Evolutionary conservation across 1,139 yeast genomes (phyloP).

Genomic region (Meyerozyma carpophila): DNA sequence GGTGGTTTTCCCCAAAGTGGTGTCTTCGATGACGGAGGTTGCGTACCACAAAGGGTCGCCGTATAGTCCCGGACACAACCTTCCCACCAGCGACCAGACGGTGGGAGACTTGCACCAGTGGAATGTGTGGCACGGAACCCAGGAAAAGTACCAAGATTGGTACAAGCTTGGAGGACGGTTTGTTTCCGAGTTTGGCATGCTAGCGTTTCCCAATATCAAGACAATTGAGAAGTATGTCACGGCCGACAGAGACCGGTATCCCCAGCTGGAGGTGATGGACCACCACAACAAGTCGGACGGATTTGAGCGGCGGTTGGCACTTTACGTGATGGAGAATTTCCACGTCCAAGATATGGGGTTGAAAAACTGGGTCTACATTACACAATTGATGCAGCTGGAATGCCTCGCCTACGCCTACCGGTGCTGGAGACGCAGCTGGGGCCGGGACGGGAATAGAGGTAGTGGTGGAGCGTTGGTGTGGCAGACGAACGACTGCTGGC

Average conservation of each 20-base stretch:
- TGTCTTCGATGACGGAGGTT: constrained; percentile 18
- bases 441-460: constrained; percentile 14
- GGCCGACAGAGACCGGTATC: constrained; percentile 23
- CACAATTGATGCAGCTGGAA: constrained; percentile 47
- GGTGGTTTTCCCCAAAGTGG: constrained; percentile 24
- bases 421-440: constrained; percentile 44
- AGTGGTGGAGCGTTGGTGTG: constrained; percentile 43
- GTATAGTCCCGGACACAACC: constrained; percentile 24
- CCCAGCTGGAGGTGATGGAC: constrained; percentile 33
- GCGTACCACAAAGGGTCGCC: constrained; percentile 43
- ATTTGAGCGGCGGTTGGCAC: constrained; percentile 37
- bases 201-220: constrained; percentile 27
- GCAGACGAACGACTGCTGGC: constrained; percentile 53
- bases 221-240: constrained; percentile 28
- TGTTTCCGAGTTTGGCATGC: constrained; percentile 46
- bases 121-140: constrained; percentile 47
- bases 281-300: constrained; percentile 42
- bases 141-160: constrained; percentile 41
- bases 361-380: constrained; percentile 39
- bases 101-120: constrained; percentile 45
- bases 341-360: constrained; percentile 25
- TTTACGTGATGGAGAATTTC: constrained; percentile 40
- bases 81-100: constrained; percentile 24
- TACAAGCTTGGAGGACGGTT: constrained; percentile 34
- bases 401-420: constrained; percentile 43